These are phyloP conservation scores for Plasmopara viticola DNA, from an alignment of 352 stramenopile genomes.

Conservation along the genomic window DNA sequence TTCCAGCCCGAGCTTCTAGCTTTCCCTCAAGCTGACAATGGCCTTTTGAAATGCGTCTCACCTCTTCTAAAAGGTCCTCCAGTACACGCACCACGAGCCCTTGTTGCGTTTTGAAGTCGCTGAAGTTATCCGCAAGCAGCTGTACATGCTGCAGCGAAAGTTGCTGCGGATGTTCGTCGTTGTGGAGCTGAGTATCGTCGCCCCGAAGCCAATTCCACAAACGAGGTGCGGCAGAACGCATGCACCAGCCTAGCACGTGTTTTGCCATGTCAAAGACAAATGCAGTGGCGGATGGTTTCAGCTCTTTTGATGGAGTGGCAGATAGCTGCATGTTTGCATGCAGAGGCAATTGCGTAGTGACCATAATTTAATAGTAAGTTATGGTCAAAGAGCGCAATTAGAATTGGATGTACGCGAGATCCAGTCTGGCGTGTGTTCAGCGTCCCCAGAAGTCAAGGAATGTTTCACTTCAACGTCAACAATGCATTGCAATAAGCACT, in stretches of 20 bases:
- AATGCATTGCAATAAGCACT: no score
- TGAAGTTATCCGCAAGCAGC: background rate
- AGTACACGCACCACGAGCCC: background rate
- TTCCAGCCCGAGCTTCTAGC: background rate
- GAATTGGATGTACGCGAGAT: background rate
- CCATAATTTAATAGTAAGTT: background rate
- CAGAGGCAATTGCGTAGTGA: background rate
- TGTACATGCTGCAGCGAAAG: background rate
- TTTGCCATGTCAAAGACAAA: constrained; percentile 2
- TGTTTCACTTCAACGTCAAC: constrained; percentile 4
- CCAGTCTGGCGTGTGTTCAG: background rate
- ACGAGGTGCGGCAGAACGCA: constrained; percentile 1
- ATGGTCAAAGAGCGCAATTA: background rate
- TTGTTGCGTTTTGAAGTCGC: constrained; percentile 5
- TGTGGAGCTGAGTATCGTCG: background rate
- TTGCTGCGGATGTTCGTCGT: background rate
- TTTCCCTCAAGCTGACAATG: background rate
- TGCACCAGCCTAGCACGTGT: constrained; percentile 1
- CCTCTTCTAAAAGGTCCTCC: background rate
- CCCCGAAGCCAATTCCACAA: constrained; percentile 3
- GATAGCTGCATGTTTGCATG: background rate
- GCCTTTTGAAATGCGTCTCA: background rate
- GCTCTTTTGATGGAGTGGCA: background rate
- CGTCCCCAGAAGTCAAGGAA: constrained; percentile 1
- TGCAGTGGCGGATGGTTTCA: constrained; percentile 1